A percentile compares a stretch with the other conserved stretches of the same genome.
Evolutionary conservation across 345 rosid species (phyloP).

Genomic region (Ricinus communis): DNA sequence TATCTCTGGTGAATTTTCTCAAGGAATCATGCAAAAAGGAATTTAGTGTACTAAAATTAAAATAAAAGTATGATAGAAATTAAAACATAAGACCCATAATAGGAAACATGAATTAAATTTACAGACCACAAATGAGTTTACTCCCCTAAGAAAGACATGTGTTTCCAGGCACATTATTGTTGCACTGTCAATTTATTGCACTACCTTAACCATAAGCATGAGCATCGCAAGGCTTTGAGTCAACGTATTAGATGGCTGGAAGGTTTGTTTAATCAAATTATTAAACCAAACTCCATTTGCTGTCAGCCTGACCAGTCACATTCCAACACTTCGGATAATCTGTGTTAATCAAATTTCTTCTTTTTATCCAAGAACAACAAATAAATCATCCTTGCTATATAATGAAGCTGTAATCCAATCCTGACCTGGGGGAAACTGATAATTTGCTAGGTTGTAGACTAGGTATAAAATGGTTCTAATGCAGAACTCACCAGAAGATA

Average conservation of each 20-base stretch:
- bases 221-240: too few relatives aligned
- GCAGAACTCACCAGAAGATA: background rate
- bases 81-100: too few relatives aligned
- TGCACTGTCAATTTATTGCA: background rate
- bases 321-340: too few relatives aligned
- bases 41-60: too few relatives aligned
- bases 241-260: background rate
- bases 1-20: too few relatives aligned
- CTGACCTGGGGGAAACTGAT: too few relatives aligned
- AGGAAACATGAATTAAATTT: too few relatives aligned
- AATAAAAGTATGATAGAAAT: too few relatives aligned
- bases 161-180: background rate
- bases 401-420: background rate
- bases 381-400: background rate
- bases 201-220: background rate
- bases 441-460: background rate
- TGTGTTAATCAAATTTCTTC: too few relatives aligned
- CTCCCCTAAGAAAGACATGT: too few relatives aligned
- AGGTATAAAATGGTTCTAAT: background rate
- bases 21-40: too few relatives aligned
- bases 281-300: background rate
- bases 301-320: background rate
- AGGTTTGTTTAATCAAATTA: background rate
- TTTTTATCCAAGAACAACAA: background rate
- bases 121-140: too few relatives aligned